Base-by-base conservation (phyloP, 225 moss, liverwort and hornwort species). In the Takakia lepidozioides region DNA sequence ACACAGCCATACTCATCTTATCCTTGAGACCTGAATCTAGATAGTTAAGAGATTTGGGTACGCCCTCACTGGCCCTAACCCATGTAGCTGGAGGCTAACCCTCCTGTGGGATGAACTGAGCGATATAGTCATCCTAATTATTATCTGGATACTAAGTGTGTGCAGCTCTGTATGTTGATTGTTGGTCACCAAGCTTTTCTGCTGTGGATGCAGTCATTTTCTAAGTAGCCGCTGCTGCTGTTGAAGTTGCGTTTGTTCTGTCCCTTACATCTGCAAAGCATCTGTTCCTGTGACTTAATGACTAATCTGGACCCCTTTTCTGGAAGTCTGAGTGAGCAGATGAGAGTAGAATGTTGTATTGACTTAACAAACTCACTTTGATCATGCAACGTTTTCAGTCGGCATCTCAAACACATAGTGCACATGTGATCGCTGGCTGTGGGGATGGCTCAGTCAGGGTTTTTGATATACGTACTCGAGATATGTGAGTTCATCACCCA, bases 401-500 rank as follows among this genome's bases (percentile, higher is more conserved):
- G 48, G 67, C 90, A 60, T 90, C 91, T 65, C 95, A 87, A 64
- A 67, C 75, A 19, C 82, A 87, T 19, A 70, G 59, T 65, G 67
- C 72, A 27, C 85, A 85, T 45, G 62, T 98, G 60, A 73, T 82
- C 43, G 55, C 87, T 41, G 95, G 90, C 45, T 90, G 71, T 70
- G 95, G 84, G 58, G 95, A 98, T 60, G 95, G 95, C 21, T 87
- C 67, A 66, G 84, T 98, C 24, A 70, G 84, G 49, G 55, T 98
- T 29, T 98, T 82, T 43, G 90, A 98, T 46, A 73, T 87, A 44
- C 71, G 95, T 13, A 82, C 77, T 0, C 72, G 71, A 66, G 87
- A 85, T 21, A 76, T 70, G 95, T 98, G 61, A 57, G 87, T 68
- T 36, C 43, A 21, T 42, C 27, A 10, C 11, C 36, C 3, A 2